Percentiles rank a stretch among this genome's conserved stretches.
Conservation (phyloP, 192 early-diverging fungal genomes). For the Coemansia sp. region DNA sequence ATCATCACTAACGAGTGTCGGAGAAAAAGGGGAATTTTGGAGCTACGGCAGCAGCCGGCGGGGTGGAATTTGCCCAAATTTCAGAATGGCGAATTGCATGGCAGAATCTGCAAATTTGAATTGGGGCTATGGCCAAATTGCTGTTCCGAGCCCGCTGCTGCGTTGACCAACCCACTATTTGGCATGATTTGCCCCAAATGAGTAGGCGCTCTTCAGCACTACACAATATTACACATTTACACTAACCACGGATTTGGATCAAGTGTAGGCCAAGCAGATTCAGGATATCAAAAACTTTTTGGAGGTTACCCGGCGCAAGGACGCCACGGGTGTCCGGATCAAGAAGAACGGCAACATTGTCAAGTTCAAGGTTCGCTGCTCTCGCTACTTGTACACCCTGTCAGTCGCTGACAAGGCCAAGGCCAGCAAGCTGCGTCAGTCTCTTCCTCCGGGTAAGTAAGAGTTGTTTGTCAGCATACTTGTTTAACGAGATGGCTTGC, state of each 20-base stretch:
- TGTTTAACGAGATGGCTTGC: background rate
- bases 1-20: background rate
- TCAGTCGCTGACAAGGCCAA: constrained; percentile 91
- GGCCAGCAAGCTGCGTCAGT: constrained; percentile 94
- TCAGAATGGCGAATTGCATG: too few relatives aligned
- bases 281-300: constrained; percentile 98
- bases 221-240: too few relatives aligned
- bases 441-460: constrained; percentile 75
- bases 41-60: background rate
- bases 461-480: background rate
- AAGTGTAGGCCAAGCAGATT: constrained; percentile 89
- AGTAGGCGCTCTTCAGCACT: too few relatives aligned
- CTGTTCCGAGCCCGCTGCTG: too few relatives aligned
- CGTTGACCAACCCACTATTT: too few relatives aligned
- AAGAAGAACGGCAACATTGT: constrained; percentile 89
- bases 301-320: constrained; percentile 92
- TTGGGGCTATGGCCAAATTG: too few relatives aligned
- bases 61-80: too few relatives aligned
- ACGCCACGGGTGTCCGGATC: constrained; percentile 90
- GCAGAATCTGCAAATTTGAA: too few relatives aligned
- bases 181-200: too few relatives aligned
- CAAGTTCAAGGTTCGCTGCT: constrained; percentile 99
- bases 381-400: constrained; percentile 97
- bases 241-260: too few relatives aligned
- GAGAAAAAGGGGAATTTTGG: background rate